phyloP scores from a whole-genome alignment of 2,329 filamentous ascomycete genomes.

The Penicillium sp. region DNA sequence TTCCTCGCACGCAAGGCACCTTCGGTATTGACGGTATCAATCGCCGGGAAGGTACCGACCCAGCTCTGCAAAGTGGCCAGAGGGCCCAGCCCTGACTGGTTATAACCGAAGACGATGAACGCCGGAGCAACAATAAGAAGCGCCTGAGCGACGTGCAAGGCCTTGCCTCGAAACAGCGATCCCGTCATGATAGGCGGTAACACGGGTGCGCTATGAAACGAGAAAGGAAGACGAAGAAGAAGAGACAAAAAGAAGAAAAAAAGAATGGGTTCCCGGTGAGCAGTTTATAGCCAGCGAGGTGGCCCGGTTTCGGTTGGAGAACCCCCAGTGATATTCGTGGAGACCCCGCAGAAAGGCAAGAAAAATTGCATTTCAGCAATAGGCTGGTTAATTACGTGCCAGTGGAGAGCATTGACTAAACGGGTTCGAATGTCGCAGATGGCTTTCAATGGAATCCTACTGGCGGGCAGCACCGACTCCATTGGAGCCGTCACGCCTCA shows the following conservation, averaged over 20 bases:
- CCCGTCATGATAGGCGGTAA: not conserved
- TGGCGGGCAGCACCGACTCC: not conserved
- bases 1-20: slow-evolving; percentile 13
- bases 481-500: not conserved
- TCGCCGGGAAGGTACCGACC: slow-evolving; percentile 24
- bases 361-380: slow-evolving; percentile 2
- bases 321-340: slow-evolving; percentile 9
- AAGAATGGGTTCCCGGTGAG: not conserved
- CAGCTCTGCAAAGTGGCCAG: slow-evolving; percentile 26
- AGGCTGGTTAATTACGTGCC: slow-evolving; percentile 4
- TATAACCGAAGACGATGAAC: slow-evolving; percentile 29
- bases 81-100: slow-evolving; percentile 27
- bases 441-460: not conserved
- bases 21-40: slow-evolving; percentile 23
- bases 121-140: slow-evolving; percentile 39
- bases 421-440: not conserved
- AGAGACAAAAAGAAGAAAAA: slow-evolving; percentile 4
- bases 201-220: not conserved
- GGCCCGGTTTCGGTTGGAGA: slow-evolving; percentile 3
- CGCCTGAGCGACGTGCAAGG: slow-evolving; percentile 24
- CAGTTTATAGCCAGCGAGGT: slow-evolving; percentile 8
- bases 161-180: slow-evolving; percentile 21
- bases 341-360: slow-evolving; percentile 19
- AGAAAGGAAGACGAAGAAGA: not conserved
- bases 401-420: slow-evolving; percentile 3